These are phyloP conservation scores for Fusarium miscanthi DNA, from an alignment of 2,329 filamentous ascomycete genomes.

Conservation along the genomic window DNA sequence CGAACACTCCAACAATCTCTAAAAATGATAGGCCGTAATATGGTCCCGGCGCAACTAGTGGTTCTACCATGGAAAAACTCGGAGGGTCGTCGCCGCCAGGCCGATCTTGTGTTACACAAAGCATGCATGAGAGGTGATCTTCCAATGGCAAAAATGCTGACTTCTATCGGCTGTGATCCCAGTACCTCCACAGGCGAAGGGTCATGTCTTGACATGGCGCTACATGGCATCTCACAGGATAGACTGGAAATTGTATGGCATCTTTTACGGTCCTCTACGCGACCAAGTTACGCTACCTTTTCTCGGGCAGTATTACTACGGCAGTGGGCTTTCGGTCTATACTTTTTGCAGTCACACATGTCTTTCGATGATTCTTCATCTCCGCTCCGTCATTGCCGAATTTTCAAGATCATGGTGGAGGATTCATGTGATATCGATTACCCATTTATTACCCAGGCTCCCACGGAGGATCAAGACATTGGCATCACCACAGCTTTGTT, in stretches of 20 bases:
- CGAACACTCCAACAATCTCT: neutral
- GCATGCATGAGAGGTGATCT: neutral
- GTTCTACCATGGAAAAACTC: fast-evolving
- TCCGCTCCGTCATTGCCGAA: too few relatives aligned
- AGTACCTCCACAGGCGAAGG: neutral
- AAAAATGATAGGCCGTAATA: fast-evolving
- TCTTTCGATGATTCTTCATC: neutral
- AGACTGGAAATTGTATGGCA: neutral
- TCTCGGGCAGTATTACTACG: neutral
- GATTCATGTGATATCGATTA: neutral
- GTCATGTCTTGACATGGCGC: neutral
- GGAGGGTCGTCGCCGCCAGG: neutral
- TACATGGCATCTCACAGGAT: neutral
- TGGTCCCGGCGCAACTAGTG: too few relatives aligned
- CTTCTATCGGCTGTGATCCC: neutral
- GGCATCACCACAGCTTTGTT: neutral
- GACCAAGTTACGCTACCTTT: neutral
- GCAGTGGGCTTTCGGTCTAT: neutral
- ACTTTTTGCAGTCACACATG: neutral
- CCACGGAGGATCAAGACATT: neutral
- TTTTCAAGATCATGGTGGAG: neutral
- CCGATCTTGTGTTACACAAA: neutral
- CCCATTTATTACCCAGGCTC: neutral
- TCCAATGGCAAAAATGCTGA: neutral
- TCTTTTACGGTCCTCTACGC: neutral